Evolutionary conservation across 768 basidiomycete species (phyloP).

Genomic region (Russula abietina): DNA sequence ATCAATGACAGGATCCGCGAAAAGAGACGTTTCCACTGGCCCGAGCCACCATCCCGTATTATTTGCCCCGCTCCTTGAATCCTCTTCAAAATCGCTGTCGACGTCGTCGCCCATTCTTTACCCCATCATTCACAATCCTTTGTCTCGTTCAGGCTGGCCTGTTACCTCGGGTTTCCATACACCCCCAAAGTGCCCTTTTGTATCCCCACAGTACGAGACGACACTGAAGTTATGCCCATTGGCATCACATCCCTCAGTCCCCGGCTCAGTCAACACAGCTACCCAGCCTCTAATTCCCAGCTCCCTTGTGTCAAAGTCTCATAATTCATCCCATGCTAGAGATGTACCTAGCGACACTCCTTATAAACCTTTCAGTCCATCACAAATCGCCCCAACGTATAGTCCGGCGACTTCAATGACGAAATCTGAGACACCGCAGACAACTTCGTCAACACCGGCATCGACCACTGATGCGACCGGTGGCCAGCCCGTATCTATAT

Average conservation of each 20-base stretch:
- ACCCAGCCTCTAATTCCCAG: not conserved
- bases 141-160: not conserved
- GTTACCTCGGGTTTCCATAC: not conserved
- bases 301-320: not conserved
- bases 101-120: not conserved
- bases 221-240: not conserved
- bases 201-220: not conserved
- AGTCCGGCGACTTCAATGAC: not conserved
- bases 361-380: not conserved
- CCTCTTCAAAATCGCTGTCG: not conserved
- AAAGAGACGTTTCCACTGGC: not conserved
- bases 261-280: not conserved
- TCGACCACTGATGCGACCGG: conserved; percentile 39
- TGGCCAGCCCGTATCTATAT: conserved; percentile 39
- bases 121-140: no score
- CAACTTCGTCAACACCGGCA: conserved; percentile 42
- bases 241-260: not conserved
- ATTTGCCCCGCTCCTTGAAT: not conserved
- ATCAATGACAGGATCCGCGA: not conserved
- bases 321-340: not conserved
- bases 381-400: not conserved
- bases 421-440: conserved; percentile 36
- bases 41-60: not conserved
- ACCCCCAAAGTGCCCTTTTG: not conserved
- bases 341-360: not conserved